Base-by-base conservation (phyloP, 352 stramenopile genomes). In the Globisporangium heterothallicum region DNA sequence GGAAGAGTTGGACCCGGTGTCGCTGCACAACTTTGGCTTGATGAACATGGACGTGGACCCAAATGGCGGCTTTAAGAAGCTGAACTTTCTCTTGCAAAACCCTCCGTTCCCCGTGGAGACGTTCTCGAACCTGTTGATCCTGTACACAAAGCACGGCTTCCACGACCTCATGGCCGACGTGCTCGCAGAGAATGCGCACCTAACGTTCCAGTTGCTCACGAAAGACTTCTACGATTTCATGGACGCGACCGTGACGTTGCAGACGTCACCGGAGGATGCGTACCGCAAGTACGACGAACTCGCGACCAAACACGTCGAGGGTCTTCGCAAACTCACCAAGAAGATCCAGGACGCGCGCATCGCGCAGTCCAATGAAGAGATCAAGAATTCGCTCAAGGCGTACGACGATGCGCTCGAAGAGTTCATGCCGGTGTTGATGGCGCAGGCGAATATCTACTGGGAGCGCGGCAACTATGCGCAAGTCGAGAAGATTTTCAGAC, bases 341-440 rank as follows among this genome's bases (percentile, higher is more conserved):
- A 84, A 89, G 41, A 97, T 97, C 57, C 90, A 98, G 58, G 92
- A 98, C 64, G 87, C 88, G 25, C 74, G 92, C 6, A 66, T 97
- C 4, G 78, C 80, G 12, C 86, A 93, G 59, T 94, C 92, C 10
- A 97, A 96, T 49, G 92, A 97, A 13, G 85, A 90, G 35, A 97
- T 98, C 51, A 97, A 97, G 65, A 74, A 72, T 29, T 83, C 76
- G 7, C 67, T 96, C 27, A 95, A 97, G 64, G 86, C 96, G 22
- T 98, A 98, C 66, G 91, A 98, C 56, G 78, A 94, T 25, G 89
- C 87, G 18, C 77, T 98, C 25, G 91, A 98, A 49, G 73, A 86
- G 14, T 98, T 97, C 40, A 97, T 98, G 69, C 91, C 94, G n/a
- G 86, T 98, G 52, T 67, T 99, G 18, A 98, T 98, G 94, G 87